Evolutionary conservation across 805 yeast species (phyloP), one percentile per base, ranked within the genome.

Genomic region (Isabelozyma pseudorhagii): DNA sequence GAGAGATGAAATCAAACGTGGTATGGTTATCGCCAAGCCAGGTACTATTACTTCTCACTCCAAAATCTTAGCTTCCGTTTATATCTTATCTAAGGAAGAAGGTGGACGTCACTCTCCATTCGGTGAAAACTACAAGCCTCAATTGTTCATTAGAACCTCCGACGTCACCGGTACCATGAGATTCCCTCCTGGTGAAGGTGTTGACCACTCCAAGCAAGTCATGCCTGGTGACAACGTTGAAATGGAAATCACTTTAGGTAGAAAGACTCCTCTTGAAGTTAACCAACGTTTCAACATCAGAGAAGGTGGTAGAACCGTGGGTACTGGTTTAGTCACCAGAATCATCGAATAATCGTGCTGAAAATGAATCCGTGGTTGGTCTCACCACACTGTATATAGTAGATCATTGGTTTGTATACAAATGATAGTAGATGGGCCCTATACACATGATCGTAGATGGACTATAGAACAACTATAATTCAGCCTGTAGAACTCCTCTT

Each of bases 71-170:
- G 92, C 97, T 54, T 93, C 98, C 46, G 76, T 93, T 68, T 94
- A 94, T 76, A 84, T 93, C 57, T 81, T 94, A 71, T 82, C 96
- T 68, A 87, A 90, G 75, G 98, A 94, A 68, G 99, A 94, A 79
- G 99, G 99, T 83, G 99, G 99, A 66, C 93, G 99, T 79, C 97
- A 90, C 81, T 88, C 97, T 56, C 96, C 97, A 58, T 94, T 94
- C 74, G 93, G 93, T 67, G 90, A 87, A 75, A 87, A 91, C 84
- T 94, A 92, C 85, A 89, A 96, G 81, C 99, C 99, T 54, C 99
- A 94, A 78, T 81, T 93, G 82, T 94, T 87, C 76, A 82, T 94
- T 68, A 89, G 98, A 79, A 92, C 99, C 58, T 89, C 96, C 57
- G 96, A 91, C 69, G 97, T 93, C 57, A 89, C 97, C 57, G 93